These are phyloP conservation scores for Rhodamnia argentea DNA, from an alignment of 345 rosid species.

Conservation along the genomic window DNA sequence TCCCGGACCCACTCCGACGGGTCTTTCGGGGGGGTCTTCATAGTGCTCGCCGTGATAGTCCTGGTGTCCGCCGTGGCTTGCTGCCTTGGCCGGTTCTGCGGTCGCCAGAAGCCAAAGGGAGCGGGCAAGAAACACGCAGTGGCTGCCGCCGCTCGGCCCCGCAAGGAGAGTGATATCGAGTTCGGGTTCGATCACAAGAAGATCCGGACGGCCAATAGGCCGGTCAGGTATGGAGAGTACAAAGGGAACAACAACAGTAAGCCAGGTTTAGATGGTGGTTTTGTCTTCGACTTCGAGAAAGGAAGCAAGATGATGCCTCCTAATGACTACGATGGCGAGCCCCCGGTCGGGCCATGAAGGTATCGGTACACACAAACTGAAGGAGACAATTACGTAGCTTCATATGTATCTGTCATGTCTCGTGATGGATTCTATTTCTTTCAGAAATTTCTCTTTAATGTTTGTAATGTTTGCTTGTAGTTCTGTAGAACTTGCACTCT, in stretches of 20 bases:
- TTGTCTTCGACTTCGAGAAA: neutral
- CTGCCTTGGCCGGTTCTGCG: slow-evolving; percentile 48
- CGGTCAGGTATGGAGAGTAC: neutral
- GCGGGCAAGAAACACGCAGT: neutral
- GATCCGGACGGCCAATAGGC: slow-evolving; percentile 5
- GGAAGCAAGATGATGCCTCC: neutral
- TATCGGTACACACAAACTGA: neutral
- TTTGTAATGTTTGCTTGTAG: neutral
- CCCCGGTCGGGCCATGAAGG: neutral
- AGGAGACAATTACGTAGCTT: neutral
- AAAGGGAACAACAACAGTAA: neutral
- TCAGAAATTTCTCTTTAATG: neutral
- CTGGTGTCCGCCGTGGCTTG: slow-evolving; percentile 47
- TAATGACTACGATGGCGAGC: neutral
- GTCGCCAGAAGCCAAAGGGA: slow-evolving; percentile 5
- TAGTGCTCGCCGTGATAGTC: slow-evolving; percentile 46
- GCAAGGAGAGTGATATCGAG: slow-evolving; percentile 16
- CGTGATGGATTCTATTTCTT: neutral
- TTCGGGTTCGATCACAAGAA: slow-evolving; percentile 32
- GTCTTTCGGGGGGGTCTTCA: slow-evolving; percentile 59
- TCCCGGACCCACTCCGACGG: slow-evolving; percentile 40
- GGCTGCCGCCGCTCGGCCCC: neutral
- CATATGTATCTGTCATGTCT: neutral
- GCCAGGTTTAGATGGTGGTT: neutral
- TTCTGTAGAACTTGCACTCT: neutral